These are phyloP conservation scores for Rhizoclosmatium sp. DNA, from an alignment of 192 early-diverging fungal genomes.

Conservation along the genomic window DNA sequence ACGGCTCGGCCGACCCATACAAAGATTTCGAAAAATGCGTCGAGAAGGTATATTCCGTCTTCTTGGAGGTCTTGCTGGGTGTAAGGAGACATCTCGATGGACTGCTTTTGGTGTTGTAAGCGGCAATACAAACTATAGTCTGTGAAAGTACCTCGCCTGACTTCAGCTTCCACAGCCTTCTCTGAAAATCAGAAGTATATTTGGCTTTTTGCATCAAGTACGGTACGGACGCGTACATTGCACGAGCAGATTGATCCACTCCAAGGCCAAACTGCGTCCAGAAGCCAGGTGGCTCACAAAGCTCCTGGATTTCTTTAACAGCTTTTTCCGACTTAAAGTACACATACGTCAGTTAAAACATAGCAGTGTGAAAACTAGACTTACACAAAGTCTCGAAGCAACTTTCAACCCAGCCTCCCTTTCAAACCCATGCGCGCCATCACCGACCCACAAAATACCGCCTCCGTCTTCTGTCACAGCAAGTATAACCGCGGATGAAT, in stretches of 20 bases:
- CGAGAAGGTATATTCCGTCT: conserved; percentile 40
- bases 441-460: conserved; percentile 44
- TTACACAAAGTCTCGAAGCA: conserved; percentile 39
- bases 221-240: conserved; percentile 33
- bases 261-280: conserved; percentile 31
- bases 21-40: conserved; percentile 49
- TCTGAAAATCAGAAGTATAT: conserved; percentile 17
- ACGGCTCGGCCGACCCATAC: conserved; percentile 47
- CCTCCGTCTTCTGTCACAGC: conserved; percentile 18
- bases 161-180: conserved; percentile 43
- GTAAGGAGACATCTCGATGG: conserved; percentile 45
- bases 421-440: conserved; percentile 39
- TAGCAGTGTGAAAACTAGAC: background rate
- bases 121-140: too few relatives aligned
- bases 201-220: conserved; percentile 32
- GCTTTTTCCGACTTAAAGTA: background rate
- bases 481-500: conserved; percentile 37
- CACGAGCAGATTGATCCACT: background rate
- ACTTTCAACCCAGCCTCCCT: conserved; percentile 3
- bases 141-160: too few relatives aligned
- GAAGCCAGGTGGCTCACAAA: conserved; percentile 36
- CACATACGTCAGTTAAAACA: background rate
- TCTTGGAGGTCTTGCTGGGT: conserved; percentile 36
- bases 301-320: conserved; percentile 24
- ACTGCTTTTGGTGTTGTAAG: too few relatives aligned